A percentile compares a stretch with the other conserved stretches of the same genome.
These are phyloP conservation scores for Pontederia crassipes DNA, from an alignment of 176 grass and related monocot genomes.

Conservation along the genomic window DNA sequence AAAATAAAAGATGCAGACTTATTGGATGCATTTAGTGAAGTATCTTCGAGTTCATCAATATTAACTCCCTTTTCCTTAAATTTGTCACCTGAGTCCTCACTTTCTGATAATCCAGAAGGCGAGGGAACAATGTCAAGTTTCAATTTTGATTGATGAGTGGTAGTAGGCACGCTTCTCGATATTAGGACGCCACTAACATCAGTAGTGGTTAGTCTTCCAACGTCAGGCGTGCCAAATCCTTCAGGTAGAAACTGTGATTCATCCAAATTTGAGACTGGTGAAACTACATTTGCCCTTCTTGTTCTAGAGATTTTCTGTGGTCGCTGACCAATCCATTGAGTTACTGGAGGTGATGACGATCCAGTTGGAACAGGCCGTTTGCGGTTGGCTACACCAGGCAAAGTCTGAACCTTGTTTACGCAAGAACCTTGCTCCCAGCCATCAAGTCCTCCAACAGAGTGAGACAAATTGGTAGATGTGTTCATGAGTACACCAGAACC, in stretches of 20 bases:
- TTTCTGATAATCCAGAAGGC: constrained; percentile 59
- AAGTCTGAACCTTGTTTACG: constrained; percentile 54
- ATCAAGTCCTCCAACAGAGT: constrained; percentile 40
- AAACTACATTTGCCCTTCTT: constrained; percentile 76
- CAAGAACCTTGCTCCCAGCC: constrained; percentile 46
- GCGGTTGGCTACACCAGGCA: constrained; percentile 33
- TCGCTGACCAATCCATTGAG: constrained; percentile 65
- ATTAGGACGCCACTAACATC: constrained; percentile 16
- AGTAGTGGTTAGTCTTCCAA: constrained; percentile 28
- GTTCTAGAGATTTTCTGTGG: constrained; percentile 73
- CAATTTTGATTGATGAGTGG: constrained; percentile 17
- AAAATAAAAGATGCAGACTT: constrained; percentile 26
- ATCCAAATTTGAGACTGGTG: constrained; percentile 81
- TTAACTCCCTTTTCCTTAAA: constrained; percentile 50
- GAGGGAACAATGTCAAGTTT: constrained; percentile 38
- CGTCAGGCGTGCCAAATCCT: constrained; percentile 44
- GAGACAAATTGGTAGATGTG: constrained; percentile 52
- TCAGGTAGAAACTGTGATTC: constrained; percentile 44
- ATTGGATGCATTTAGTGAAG: constrained; percentile 23
- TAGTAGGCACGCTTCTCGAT: constrained; percentile 27
- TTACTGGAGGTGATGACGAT: constrained; percentile 51
- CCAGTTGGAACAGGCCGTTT: constrained; percentile 43
- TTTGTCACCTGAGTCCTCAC: constrained; percentile 58
- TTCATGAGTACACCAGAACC: constrained; percentile 42
- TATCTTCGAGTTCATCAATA: constrained; percentile 42